Percentiles rank a stretch among this genome's conserved stretches.
These are phyloP conservation scores for Zygnema cylindricum DNA, from an alignment of 139 green algal species.

Conservation along the genomic window DNA sequence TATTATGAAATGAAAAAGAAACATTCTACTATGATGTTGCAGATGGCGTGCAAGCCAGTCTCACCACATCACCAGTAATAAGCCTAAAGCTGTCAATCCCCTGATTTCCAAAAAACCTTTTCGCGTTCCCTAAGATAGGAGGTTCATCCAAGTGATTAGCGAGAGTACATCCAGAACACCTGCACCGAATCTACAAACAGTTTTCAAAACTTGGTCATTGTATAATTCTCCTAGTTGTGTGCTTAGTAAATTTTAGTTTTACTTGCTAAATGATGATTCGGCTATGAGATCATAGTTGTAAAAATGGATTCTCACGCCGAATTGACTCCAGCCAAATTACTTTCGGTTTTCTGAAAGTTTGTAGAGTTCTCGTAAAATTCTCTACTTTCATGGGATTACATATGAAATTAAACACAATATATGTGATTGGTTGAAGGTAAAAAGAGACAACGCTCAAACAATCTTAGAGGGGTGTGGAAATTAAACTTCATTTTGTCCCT, in stretches of 20 bases:
- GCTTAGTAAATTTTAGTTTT: background rate
- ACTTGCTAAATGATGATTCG: background rate
- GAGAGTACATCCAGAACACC: constrained; percentile 35
- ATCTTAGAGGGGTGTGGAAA: too few species aligned
- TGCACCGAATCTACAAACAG: too few species aligned
- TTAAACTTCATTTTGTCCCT: too few species aligned
- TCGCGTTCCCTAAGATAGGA: background rate
- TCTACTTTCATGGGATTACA: too few species aligned
- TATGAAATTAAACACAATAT: background rate
- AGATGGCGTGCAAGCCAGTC: background rate
- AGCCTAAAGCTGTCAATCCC: constrained; percentile 16
- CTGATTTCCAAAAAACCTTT: background rate
- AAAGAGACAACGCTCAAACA: too few species aligned
- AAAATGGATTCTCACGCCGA: background rate
- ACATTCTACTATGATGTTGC: background rate
- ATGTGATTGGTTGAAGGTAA: background rate
- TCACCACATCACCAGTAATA: constrained; percentile 34
- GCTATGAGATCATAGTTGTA: too few species aligned
- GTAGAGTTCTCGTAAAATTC: too few species aligned
- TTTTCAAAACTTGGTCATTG: background rate
- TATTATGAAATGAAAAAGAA: background rate
- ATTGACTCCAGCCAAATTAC: background rate
- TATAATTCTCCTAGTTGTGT: background rate
- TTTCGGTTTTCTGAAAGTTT: too few species aligned
- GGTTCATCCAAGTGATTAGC: constrained; percentile 4